phyloP scores from a whole-genome alignment of 495 filamentous ascomycete genomes.

The Neurospora terricola region DNA sequence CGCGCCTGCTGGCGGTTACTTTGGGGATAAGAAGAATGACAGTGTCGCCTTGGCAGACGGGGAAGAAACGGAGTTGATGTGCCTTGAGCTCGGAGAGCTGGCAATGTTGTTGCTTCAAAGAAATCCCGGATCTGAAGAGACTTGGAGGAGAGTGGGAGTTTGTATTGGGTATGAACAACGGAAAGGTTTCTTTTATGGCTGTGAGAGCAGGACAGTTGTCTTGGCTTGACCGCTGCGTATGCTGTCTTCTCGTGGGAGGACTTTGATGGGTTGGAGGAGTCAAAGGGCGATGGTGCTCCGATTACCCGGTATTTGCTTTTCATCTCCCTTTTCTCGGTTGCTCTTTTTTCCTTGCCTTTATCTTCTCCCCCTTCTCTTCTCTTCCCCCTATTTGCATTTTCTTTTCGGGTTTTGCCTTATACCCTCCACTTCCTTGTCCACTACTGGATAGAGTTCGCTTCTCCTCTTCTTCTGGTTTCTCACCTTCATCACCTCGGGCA shows the following conservation, averaged over 20 bases:
- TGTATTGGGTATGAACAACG: constrained; percentile 17
- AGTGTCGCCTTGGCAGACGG: constrained; percentile 11
- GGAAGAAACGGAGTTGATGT: constrained; percentile 17
- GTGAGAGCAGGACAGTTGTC: constrained; percentile 9
- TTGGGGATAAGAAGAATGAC: not conserved
- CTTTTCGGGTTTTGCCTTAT: not conserved
- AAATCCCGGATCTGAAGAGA: not conserved
- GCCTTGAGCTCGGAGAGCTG: constrained; percentile 22
- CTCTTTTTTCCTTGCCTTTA: not conserved
- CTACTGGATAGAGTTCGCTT: not conserved
- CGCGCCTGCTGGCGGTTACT: not conserved
- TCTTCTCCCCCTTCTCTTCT: not conserved
- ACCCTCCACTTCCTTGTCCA: not conserved
- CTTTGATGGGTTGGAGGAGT: not conserved
- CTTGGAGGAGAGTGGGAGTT: constrained; percentile 15
- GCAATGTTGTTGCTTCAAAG: constrained; percentile 21
- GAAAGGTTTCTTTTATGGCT: constrained; percentile 24
- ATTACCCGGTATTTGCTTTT: not conserved
- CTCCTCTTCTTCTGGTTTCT: not conserved
- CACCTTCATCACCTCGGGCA: not conserved
- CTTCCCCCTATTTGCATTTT: not conserved
- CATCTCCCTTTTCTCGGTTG: not conserved
- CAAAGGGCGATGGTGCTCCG: not conserved
- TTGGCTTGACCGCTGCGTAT: constrained; percentile 8
- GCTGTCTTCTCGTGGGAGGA: not conserved